Percentiles rank a stretch among this genome's conserved stretches.
Conservation (phyloP, 2,329 filamentous ascomycete genomes). For the Arthroderma sp. region DNA sequence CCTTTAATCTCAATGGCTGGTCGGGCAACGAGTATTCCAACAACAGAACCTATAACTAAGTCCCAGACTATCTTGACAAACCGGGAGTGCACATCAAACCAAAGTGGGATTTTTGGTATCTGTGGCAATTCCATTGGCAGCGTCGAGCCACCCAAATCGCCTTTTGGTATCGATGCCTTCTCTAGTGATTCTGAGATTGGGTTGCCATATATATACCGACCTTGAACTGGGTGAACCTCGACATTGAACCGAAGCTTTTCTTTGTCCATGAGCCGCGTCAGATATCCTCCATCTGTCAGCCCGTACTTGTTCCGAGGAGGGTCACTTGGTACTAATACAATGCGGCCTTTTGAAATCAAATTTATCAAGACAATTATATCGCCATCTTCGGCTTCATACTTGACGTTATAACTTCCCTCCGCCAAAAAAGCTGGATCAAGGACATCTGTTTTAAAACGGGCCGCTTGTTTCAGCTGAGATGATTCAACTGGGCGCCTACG, state of each 20-base stretch:
- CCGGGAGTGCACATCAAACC: conserved; percentile 38
- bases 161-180: conserved; percentile 21
- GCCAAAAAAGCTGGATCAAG: conserved; percentile 31
- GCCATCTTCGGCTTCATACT: conserved; percentile 32
- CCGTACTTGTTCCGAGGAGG: conserved; percentile 36
- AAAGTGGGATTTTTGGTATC: conserved; percentile 32
- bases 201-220: conserved; percentile 31
- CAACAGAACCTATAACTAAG: conserved; percentile 29
- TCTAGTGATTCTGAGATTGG: conserved; percentile 20
- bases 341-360: conserved; percentile 26
- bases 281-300: conserved; percentile 36
- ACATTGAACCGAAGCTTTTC: conserved; percentile 32
- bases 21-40: conserved; percentile 32
- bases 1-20: conserved; percentile 29
- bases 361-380: conserved; percentile 35
- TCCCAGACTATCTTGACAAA: conserved; percentile 32
- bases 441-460: conserved; percentile 31
- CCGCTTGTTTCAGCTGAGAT: conserved; percentile 30
- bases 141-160: conserved; percentile 11
- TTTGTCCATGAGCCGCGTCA: conserved; percentile 37
- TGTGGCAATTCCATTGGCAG: not conserved
- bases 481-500: conserved; percentile 31
- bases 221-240: conserved; percentile 26
- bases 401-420: conserved; percentile 23
- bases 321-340: conserved; percentile 29